Evolutionary conservation across 768 basidiomycete species (phyloP).

Genomic region (Vararia minispora): DNA sequence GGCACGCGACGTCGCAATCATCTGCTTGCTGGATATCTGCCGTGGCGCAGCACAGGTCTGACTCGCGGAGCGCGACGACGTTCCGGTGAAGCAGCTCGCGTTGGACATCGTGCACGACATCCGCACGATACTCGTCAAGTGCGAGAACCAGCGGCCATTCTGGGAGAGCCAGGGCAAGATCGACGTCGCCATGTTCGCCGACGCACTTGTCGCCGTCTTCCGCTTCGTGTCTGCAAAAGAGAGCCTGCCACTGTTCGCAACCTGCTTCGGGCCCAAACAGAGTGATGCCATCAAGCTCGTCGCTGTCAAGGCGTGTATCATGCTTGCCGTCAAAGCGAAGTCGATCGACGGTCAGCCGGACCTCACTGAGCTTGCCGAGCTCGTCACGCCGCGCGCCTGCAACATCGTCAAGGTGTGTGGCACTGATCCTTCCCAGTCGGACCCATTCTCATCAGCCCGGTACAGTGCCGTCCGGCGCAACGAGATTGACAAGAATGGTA

Average conservation of each 20-base stretch:
- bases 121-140: constrained; percentile 29
- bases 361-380: constrained; percentile 9
- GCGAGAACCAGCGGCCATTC: constrained; percentile 36
- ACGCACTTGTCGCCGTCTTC: constrained; percentile 62
- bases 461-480: constrained; percentile 39
- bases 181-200: constrained; percentile 67
- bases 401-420: constrained; percentile 48
- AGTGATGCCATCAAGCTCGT: constrained; percentile 75
- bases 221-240: constrained; percentile 59
- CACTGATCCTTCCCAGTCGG: not conserved
- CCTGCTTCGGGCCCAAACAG: constrained; percentile 64
- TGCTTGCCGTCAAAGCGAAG: constrained; percentile 51
- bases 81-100: constrained; percentile 53
- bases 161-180: constrained; percentile 62
- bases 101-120: constrained; percentile 71
- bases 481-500: constrained; percentile 51
- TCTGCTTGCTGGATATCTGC: constrained; percentile 70
- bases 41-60: constrained; percentile 48
- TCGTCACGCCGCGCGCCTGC: constrained; percentile 37
- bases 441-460: constrained; percentile 21
- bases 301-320: constrained; percentile 63
- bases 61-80: constrained; percentile 34
- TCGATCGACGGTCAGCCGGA: not conserved
- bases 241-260: constrained; percentile 44
- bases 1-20: constrained; percentile 52